Base-by-base conservation (phyloP, 306 rosid species). In the Sphenostylis stenocarpa region DNA sequence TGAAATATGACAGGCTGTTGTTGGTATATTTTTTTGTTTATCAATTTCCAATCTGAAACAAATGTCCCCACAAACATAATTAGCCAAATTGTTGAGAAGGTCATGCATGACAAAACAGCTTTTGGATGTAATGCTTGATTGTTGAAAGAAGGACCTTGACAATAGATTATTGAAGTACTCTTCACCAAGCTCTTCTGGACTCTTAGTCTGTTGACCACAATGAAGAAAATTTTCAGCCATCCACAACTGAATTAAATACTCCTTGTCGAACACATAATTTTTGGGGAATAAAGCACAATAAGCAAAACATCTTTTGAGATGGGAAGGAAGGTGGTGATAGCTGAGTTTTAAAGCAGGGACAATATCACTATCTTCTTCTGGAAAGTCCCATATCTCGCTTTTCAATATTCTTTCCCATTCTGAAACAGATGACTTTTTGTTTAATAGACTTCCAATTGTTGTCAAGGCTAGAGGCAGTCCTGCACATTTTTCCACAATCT, bases 41-140 rank as follows among this genome's bases (percentile, higher is more conserved):
- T 55, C 38, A 26, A 24, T 38, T 4, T 0, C 24, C 10, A 57
- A 57, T 7, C 17, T 13, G 9, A 26, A 26, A 28, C 9, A 24
- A 0, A 56, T 21, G 33, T 56, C 34, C n/a, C 6, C 17, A 11
- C 1, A 12, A 24, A 56, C 17, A 53, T 53, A 53, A 9, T 9
- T 53, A 21, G n/a, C 34, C 3, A 56, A 56, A 12, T 24, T 17
- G 24, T 24, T 11, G 0, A 24, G 9, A 23, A 55, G n/a, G 62
- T 55, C 65, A 28, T 57, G 38, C 65, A 57, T 26, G 5, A 24
- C 38, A 57, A 24, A 57, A 26, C 0, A 28, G 0, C 0, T 57
- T 24, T 1, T 1, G 4, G 0, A 26, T 24, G 2, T 2, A 0
- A 2, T 1, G 2, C 4, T 57, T 26, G 4, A 2, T 2, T 14